Base-by-base conservation (phyloP, 331 rosid species). In the Erythrophleum ivorense region DNA sequence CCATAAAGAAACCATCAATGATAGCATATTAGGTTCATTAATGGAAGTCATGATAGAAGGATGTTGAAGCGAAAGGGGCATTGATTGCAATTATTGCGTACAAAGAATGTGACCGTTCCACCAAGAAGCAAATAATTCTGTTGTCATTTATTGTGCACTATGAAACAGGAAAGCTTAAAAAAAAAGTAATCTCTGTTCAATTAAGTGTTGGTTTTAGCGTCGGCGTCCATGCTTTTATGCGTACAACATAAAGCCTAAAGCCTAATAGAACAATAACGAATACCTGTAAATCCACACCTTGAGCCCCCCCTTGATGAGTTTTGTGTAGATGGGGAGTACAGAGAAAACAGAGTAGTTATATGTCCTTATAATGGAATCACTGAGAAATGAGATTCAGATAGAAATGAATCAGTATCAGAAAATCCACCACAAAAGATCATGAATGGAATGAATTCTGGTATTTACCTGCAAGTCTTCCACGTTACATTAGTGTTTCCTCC, bases 231-330 rank as follows among this genome's bases (percentile, higher is more conserved):
- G n/a, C n/a, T 15, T 50, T 14, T 24, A 24, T 16, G 4, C 14
- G 55, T 24, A 24, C 29, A 24, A 24, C 33, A 11, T 29, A 33
- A 5, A 6, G 40, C 15, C 2, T n/a, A 68, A 7, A 3, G 21
- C 19, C 5, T 10, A 48, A 6, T 10, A 29, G 43, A 45, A 52
- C 6, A 2, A 71, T 3, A 21, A 63, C 40, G 24, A 46, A 74
- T 84, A 89, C 92, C 92, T 89, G 78, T 87, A 89, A 75, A 89
- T 48, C 92, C 92, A 89, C 55, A 89, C 85, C 80, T 85, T 85
- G 60, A 89, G 89, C 1, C 86, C 90, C 29, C 88, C 87, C 80
- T 83, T 81, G 58, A 76, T 75, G 89, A 89, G 92, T 87, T 89
- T 89, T 76, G 90, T 81, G 80, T 89, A 87, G 63, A 83, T 73